Evolutionary conservation across 208 protist species (phyloP).

Genomic region (Leishmania tropica): DNA sequence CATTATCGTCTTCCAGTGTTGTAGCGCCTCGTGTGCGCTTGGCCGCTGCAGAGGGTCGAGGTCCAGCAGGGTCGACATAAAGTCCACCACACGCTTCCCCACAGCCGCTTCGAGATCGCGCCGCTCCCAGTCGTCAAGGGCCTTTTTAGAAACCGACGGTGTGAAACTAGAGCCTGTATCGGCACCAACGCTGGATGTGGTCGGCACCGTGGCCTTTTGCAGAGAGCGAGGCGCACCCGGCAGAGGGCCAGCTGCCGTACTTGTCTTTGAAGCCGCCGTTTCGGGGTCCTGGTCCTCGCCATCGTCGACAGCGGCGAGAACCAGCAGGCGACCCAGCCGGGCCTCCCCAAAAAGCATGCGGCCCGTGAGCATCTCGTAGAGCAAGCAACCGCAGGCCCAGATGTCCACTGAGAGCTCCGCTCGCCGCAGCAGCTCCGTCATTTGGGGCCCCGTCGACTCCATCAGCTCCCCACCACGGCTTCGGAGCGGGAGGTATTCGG

Average conservation of each 20-base stretch:
- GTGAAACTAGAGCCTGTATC: neutral
- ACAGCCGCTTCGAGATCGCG: conserved; percentile 45
- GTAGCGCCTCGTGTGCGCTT: conserved; percentile 57
- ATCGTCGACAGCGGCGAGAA: conserved; percentile 32
- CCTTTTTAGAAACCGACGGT: conserved; percentile 20
- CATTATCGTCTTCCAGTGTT: conserved; percentile 61
- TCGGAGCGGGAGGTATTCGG: conserved; percentile 12
- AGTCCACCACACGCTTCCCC: conserved; percentile 53
- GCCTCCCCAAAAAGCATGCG: conserved; percentile 80
- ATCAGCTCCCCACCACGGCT: conserved; percentile 9
- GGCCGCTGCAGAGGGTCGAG: conserved; percentile 69
- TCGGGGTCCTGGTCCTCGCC: neutral
- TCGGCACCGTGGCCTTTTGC: neutral
- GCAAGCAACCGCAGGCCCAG: conserved; percentile 81
- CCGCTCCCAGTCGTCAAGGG: conserved; percentile 55
- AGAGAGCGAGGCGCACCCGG: neutral
- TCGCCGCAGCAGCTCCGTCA: conserved; percentile 36
- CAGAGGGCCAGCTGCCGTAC: neutral
- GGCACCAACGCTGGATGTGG: conserved; percentile 1
- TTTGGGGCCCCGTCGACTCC: conserved; percentile 19
- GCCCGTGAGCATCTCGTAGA: conserved; percentile 86
- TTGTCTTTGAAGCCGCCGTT: conserved; percentile 3
- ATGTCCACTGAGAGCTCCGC: conserved; percentile 79
- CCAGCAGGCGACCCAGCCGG: conserved; percentile 58
- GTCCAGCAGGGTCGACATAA: conserved; percentile 54